Conservation (phyloP, 306 rosid genomes). For the Vicia sativa region DNA sequence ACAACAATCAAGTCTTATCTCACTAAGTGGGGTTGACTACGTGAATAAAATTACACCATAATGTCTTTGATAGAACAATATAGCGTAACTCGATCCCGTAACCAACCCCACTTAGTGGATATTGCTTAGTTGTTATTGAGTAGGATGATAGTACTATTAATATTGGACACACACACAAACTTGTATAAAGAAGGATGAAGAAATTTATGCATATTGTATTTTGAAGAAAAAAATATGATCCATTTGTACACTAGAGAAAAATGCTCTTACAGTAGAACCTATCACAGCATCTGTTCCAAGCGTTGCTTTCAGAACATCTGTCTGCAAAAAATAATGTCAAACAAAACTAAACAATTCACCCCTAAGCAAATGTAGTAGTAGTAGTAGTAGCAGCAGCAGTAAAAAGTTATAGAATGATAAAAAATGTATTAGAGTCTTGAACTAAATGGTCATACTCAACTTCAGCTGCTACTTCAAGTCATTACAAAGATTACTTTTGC, state of each 20-base stretch:
- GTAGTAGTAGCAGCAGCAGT: slow-evolving; percentile 25
- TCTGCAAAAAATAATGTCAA: slow-evolving; percentile 54
- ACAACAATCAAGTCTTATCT: no score
- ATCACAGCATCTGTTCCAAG: slow-evolving; percentile 93
- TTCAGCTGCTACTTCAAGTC: background rate
- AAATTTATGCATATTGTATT: slow-evolving; percentile 18
- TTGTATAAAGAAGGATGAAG: slow-evolving; percentile 22
- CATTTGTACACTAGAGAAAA: slow-evolving; percentile 24
- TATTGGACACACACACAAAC: background rate
- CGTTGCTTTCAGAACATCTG: slow-evolving; percentile 89
- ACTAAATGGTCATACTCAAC: background rate
- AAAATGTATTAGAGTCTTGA: slow-evolving; percentile 8
- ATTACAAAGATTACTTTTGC: slow-evolving; percentile 1
- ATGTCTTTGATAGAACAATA: no score
- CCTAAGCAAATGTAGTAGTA: background rate
- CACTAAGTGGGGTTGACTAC: no score
- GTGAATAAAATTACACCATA: no score
- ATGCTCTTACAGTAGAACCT: slow-evolving; percentile 72
- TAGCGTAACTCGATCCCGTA: no score
- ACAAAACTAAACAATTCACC: slow-evolving; percentile 31
- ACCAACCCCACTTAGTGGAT: no score
- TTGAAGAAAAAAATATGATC: background rate
- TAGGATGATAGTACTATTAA: slow-evolving; percentile 29
- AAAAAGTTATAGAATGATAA: slow-evolving; percentile 8
- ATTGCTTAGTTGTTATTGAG: background rate